Base-by-base conservation (phyloP, 768 basidiomycete genomes). In the Candolleomyces efflorescens region DNA sequence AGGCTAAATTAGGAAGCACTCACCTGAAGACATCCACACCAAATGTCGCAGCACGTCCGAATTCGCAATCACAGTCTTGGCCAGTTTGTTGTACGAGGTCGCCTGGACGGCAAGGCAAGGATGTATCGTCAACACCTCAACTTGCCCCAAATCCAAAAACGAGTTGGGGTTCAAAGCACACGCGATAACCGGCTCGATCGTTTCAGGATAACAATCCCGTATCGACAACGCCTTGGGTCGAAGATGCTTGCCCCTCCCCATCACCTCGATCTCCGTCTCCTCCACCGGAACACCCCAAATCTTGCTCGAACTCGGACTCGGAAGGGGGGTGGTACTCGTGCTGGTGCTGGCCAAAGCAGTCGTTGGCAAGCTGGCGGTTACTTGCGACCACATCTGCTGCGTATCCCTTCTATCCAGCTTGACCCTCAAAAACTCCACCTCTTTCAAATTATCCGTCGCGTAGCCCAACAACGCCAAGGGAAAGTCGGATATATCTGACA, bases 401-500 rank as follows among this genome's bases (percentile, higher is more conserved):
- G 49, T 50, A 23, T 50, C 49, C 49, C 49, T 5, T 26, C 49
- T 50, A 36, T 50, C 49, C 24, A 50, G 15, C 49, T 50, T 50
- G 20, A 50, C 49, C 24, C 49, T 18, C 46, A 48, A 11, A 23
- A 48, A 48, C 23, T 24, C 46, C 18, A 48, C 23, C 3, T 48
- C 23, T 11, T 20, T 18, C 23, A 48, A 13, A 4, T 20, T 20
- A 7, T 48, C 46, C 46, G 18, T 23, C 23, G 46, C 46, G 18
- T 48, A 23, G 18, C 46, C 46, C 18, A 48, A 11, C 46, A 48
- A 24, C 1, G 46, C 49, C 24, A 50, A 27, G 3, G 49, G 49
- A n/a, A 50, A 50, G 49, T 50, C 49, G 10, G 27, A 36, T n/a
- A 50, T 36, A 20, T 50, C 49, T 1, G 17, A 20, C 18, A 48